Evolutionary conservation across 2,329 filamentous ascomycete species (phyloP), one percentile per base, ranked within the genome.

Genomic region (Phaeosphaeria sp.): DNA sequence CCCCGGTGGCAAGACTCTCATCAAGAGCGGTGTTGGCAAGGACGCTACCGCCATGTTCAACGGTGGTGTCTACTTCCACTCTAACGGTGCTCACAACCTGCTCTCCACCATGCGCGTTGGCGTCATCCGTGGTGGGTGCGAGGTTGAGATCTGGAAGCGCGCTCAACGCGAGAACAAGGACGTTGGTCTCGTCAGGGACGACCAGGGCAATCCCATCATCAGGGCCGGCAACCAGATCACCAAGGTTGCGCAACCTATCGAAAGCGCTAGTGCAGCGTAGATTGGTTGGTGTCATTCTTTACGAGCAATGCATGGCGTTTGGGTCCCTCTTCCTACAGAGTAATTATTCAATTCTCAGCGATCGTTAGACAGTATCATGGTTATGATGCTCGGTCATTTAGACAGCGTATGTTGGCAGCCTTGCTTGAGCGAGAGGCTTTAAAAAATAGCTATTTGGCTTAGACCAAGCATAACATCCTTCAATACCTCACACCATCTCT

Each of bases 221-320:
- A 90, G 93, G 64, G 93, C 93, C 65, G 93, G 93, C 53, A 84
- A 87, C 70, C 93, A 97, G 81, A 86, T 91, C 58, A 97, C 93
- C 67, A 92, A 92, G 80, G 87, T 96, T 51, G 81, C 88, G 20
- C 88, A 92, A 77, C 92, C 93, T 45, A 87, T 91, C 54, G 87
- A 89, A 62, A 93, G 89, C 68, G 93, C 93, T 58, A 92, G 92
- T 79, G 92, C 93, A 63, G 93, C 93, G 72, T 94, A 78, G 67
- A 72, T 57, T 49, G 57, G 20, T 48, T 59, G 24, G 11, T 49
- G 44, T 33, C 44, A 56, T 55, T 60, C 58, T 64, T 62, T 49
- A 55, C 52, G 46, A 71, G 64, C 64, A 71, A 73, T 69, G 68
- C 67, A 69, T 54, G 73, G 73, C 71, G 71, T 75, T 75, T 65